phyloP scores from a whole-genome alignment of 2,329 filamentous ascomycete species.

The Elsinoe necatrix region DNA sequence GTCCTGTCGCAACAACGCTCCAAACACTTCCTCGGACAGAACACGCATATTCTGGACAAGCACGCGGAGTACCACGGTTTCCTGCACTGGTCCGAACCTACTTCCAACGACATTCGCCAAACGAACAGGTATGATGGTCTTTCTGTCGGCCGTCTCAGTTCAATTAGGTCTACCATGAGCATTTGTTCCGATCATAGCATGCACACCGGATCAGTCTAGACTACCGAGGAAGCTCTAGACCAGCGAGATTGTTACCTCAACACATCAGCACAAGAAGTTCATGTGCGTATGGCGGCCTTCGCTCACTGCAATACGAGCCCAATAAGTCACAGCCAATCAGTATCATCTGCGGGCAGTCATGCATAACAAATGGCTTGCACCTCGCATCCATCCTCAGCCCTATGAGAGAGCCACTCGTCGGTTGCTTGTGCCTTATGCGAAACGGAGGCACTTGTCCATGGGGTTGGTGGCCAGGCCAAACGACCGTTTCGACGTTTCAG shows the following conservation, averaged over 20 bases:
- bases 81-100: not conserved
- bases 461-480: not conserved
- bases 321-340: too few relatives aligned
- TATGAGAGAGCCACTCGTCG: not conserved
- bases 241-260: too few relatives aligned
- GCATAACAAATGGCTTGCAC: too few relatives aligned
- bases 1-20: not conserved
- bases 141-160: not conserved
- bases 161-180: not conserved
- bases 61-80: not conserved
- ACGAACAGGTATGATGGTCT: not conserved
- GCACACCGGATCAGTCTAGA: too few relatives aligned
- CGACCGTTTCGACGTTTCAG: not conserved
- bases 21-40: not conserved
- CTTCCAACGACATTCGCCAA: not conserved
- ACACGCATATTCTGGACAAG: conserved; percentile 4
- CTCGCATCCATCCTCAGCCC: not conserved
- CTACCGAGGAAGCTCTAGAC: too few relatives aligned
- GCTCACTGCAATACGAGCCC: too few relatives aligned
- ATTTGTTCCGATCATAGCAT: not conserved
- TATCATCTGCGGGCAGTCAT: too few relatives aligned
- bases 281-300: too few relatives aligned
- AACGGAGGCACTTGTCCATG: not conserved
- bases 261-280: too few relatives aligned
- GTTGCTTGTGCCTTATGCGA: too few relatives aligned